These are phyloP conservation scores for Camellia sinensis DNA, from an alignment of 148 eudicot genomes.

Conservation along the genomic window DNA sequence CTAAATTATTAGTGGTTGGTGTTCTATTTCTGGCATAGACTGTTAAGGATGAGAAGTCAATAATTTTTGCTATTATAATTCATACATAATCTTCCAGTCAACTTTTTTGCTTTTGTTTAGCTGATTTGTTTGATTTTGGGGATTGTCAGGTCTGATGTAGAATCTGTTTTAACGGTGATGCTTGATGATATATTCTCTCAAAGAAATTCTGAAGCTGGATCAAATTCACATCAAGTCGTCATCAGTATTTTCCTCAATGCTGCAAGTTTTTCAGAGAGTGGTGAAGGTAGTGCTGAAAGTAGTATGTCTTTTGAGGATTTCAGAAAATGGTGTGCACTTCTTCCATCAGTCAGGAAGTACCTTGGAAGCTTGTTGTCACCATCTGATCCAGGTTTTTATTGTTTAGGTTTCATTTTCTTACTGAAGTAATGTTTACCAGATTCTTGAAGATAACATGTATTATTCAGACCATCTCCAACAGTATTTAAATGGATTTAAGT, in stretches of 20 bases:
- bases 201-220: constrained; percentile 34
- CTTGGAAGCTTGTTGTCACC: constrained; percentile 67
- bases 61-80: neutral
- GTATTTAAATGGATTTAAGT: neutral
- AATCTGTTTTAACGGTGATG: constrained; percentile 58
- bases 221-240: constrained; percentile 32
- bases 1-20: neutral
- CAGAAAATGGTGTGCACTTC: constrained; percentile 57
- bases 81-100: neutral
- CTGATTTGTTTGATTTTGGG: constrained; percentile 9
- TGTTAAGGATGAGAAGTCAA: neutral
- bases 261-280: constrained; percentile 45
- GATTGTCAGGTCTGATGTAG: constrained; percentile 74
- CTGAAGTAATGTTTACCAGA: neutral
- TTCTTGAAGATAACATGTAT: constrained; percentile 6
- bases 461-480: neutral
- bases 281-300: constrained; percentile 38
- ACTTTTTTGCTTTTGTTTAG: neutral
- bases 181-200: constrained; percentile 52
- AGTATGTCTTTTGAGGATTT: constrained; percentile 75
- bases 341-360: constrained; percentile 75
- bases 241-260: constrained; percentile 52
- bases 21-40: neutral
- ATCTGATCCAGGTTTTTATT: constrained; percentile 57
- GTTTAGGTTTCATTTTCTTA: neutral